Conservation (phyloP, 148 eudicot species). For the Agrostemma githago region DNA sequence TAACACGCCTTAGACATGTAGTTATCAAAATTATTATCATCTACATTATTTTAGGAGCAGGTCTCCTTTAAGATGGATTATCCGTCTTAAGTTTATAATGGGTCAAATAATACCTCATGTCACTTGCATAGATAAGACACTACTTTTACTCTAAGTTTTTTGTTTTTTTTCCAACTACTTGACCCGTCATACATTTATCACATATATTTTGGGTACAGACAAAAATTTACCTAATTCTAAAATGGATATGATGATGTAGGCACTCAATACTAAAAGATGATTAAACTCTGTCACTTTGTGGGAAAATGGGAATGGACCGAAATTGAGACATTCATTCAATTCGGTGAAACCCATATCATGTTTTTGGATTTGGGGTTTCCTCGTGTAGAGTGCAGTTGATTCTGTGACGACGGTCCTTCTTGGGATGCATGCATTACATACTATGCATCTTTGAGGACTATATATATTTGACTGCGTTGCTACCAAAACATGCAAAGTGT, state of each 20-base stretch:
- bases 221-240: too few relatives aligned
- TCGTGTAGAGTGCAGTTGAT: not conserved
- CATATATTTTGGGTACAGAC: too few relatives aligned
- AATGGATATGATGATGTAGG: not conserved
- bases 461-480: not conserved
- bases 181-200: too few relatives aligned
- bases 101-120: too few relatives aligned
- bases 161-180: too few relatives aligned
- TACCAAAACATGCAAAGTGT: slow-evolving; percentile 11
- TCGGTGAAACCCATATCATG: not conserved
- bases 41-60: too few relatives aligned
- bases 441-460: not conserved
- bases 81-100: too few relatives aligned
- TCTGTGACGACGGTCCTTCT: not conserved
- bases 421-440: not conserved
- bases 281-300: not conserved
- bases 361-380: not conserved
- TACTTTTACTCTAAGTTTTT: too few relatives aligned
- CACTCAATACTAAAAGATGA: not conserved
- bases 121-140: too few relatives aligned
- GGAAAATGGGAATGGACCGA: not conserved
- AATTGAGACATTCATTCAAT: not conserved
- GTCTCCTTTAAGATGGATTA: too few relatives aligned
- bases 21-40: too few relatives aligned
- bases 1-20: too few relatives aligned